These are phyloP conservation scores for Picea glauca DNA, from an alignment of 75 land plant species.

Conservation along the genomic window DNA sequence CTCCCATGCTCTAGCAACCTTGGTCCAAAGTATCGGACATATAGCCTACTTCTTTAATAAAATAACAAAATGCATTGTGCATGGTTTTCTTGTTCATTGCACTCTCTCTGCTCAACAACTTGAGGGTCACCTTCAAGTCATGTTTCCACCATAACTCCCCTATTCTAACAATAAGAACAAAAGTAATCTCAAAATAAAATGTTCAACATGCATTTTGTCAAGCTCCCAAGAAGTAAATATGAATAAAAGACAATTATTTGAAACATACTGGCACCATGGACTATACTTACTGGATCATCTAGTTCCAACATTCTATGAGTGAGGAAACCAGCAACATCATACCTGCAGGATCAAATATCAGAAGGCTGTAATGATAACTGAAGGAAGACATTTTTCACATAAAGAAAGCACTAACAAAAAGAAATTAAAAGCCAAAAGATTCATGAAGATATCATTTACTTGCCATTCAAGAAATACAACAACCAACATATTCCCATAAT, in stretches of 20 bases:
- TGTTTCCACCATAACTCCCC: not conserved
- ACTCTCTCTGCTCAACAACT: no score
- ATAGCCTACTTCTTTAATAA: no score
- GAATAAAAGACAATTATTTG: not conserved
- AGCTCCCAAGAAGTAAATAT: not conserved
- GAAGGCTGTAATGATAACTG: not conserved
- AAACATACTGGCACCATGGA: not conserved
- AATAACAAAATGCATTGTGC: no score
- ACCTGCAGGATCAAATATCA: conserved; percentile 17
- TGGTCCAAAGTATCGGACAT: no score
- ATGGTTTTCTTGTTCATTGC: no score
- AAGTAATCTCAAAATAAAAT: not conserved
- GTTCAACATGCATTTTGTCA: not conserved
- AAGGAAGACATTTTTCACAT: not conserved
- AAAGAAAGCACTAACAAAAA: not conserved
- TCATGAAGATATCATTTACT: not conserved
- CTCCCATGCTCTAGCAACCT: no score
- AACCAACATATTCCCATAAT: not conserved
- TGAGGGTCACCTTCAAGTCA: not conserved
- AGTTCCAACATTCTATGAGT: conserved; percentile 12
- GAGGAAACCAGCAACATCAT: conserved; percentile 33
- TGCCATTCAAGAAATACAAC: not conserved
- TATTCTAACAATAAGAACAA: not conserved
- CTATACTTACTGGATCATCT: conserved; percentile 25
- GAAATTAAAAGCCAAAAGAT: not conserved